phyloP scores from a whole-genome alignment of 1,139 yeast species.

The Suhomyces ambrosiae region DNA sequence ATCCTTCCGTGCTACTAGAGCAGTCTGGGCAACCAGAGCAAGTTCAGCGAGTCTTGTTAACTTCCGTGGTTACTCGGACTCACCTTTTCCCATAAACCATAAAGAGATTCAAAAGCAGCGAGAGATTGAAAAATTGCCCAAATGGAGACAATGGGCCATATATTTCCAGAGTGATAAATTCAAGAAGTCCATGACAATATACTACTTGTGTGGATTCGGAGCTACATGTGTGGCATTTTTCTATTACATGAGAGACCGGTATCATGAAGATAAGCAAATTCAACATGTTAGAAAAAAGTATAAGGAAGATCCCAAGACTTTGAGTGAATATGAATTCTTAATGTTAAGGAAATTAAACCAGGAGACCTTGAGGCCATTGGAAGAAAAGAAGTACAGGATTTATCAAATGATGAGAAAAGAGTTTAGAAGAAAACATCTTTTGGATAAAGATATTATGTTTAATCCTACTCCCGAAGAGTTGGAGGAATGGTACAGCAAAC shows the following conservation, averaged over 20 bases:
- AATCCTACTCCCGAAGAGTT: constrained; percentile 55
- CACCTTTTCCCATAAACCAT: constrained; percentile 39
- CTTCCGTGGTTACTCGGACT: constrained; percentile 19
- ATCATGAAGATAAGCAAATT: constrained; percentile 64
- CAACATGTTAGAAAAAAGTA: constrained; percentile 47
- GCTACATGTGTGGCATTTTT: constrained; percentile 61
- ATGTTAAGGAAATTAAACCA: constrained; percentile 57
- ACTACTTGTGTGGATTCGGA: constrained; percentile 59
- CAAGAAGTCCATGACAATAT: constrained; percentile 44
- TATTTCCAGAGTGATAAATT: constrained; percentile 42
- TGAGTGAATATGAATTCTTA: constrained; percentile 64
- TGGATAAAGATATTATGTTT: constrained; percentile 47
- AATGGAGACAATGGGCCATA: constrained; percentile 43
- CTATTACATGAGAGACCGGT: constrained; percentile 67
- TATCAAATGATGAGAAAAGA: constrained; percentile 58
- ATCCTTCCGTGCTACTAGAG: not conserved
- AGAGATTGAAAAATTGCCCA: constrained; percentile 33
- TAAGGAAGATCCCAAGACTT: constrained; percentile 36
- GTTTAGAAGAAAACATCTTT: constrained; percentile 48
- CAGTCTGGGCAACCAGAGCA: no score
- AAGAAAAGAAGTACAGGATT: constrained; percentile 52
- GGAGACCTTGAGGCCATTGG: constrained; percentile 57
- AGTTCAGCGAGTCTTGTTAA: no score
- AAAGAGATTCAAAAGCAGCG: constrained; percentile 25
- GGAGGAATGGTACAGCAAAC: constrained; percentile 49